A percentile compares a stretch with the other conserved stretches of the same genome.
Evolutionary conservation across 345 rosid species (phyloP).

Genomic region (Rhizophora mangle): DNA sequence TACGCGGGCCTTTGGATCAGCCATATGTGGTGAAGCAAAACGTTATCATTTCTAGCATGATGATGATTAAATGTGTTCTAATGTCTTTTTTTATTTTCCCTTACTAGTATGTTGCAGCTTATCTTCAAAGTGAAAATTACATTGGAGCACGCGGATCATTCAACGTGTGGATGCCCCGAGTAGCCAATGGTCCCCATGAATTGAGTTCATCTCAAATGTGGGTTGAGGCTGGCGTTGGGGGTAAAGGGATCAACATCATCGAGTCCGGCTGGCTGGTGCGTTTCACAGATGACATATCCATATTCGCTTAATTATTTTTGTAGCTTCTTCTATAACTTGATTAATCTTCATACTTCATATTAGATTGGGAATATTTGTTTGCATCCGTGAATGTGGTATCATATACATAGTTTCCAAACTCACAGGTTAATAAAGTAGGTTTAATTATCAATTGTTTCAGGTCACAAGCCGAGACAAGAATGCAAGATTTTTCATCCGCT

Average conservation of each 20-base stretch:
- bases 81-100: not conserved
- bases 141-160: not conserved
- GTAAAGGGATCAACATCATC: not conserved
- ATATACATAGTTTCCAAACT: not conserved
- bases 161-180: not conserved
- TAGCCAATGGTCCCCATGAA: not conserved
- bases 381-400: too few species aligned
- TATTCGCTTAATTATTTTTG: not conserved
- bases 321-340: not conserved
- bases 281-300: not conserved
- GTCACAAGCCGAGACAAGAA: not conserved
- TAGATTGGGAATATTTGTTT: not conserved
- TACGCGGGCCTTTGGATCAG: too few species aligned
- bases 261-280: not conserved
- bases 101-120: not conserved
- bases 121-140: not conserved
- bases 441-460: not conserved
- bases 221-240: not conserved
- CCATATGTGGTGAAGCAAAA: too few species aligned
- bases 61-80: not conserved
- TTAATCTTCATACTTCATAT: not conserved
- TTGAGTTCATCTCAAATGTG: not conserved
- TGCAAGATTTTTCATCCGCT: not conserved
- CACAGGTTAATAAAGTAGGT: not conserved
- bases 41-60: not conserved